Percentiles rank a stretch among this genome's conserved stretches.
These are phyloP conservation scores for Hygrophorus russula DNA, from an alignment of 768 basidiomycete species.

Conservation along the genomic window DNA sequence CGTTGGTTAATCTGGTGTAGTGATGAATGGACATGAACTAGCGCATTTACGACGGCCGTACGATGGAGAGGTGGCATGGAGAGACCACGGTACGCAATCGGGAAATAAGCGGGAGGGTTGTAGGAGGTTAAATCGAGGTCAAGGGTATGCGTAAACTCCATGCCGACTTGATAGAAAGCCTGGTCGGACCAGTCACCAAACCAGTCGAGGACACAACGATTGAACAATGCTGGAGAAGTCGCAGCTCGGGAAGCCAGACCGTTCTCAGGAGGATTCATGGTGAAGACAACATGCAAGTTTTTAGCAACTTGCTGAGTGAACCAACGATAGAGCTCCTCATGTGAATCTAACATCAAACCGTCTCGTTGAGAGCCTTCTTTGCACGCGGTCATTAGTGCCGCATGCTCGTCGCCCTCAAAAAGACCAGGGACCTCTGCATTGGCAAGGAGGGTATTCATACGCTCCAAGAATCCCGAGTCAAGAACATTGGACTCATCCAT, in stretches of 20 bases:
- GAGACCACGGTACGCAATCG: constrained; percentile 77
- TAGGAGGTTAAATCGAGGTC: constrained; percentile 87
- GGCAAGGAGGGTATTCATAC: constrained; percentile 99
- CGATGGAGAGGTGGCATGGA: constrained; percentile 84
- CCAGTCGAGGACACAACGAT: constrained; percentile 99
- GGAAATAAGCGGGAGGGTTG: constrained; percentile 72
- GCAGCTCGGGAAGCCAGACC: constrained; percentile 93
- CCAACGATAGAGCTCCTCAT: constrained; percentile 96
- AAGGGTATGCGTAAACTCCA: constrained; percentile 90
- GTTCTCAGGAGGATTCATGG: constrained; percentile 97
- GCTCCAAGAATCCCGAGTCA: constrained; percentile 96
- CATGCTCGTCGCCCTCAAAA: constrained; percentile 99
- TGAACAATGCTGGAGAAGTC: constrained; percentile 96
- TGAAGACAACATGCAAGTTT: constrained; percentile 97
- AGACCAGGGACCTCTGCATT: constrained; percentile 99
- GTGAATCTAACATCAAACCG: constrained; percentile 95
- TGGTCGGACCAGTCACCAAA: constrained; percentile 99
- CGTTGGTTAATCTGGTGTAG: constrained; percentile 83
- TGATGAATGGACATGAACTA: constrained; percentile 86
- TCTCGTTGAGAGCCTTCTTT: constrained; percentile 99
- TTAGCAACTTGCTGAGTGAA: constrained; percentile 98
- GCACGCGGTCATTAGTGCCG: constrained; percentile 97
- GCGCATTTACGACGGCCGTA: constrained; percentile 82
- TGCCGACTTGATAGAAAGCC: constrained; percentile 95
- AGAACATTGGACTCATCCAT: constrained; percentile 99